Evolutionary conservation across 371 early-diverging fungal genomes (phyloP).

Genomic region (Mucor plumbeus): DNA sequence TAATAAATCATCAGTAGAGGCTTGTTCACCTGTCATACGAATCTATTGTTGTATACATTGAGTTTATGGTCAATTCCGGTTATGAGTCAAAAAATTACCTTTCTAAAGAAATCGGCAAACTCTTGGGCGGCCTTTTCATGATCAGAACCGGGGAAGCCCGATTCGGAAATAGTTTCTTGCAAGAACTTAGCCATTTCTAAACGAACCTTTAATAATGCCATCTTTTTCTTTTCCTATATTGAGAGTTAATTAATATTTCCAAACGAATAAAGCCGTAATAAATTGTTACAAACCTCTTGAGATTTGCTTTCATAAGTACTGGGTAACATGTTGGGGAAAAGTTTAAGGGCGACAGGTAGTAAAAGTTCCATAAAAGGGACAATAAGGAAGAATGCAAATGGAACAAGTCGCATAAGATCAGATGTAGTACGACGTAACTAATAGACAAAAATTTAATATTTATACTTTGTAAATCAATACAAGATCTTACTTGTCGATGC

Average conservation of each 20-base stretch:
- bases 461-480: neutral
- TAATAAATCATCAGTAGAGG: conserved; percentile 84
- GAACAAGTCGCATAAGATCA: conserved; percentile 89
- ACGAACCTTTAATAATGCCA: conserved; percentile 85
- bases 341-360: conserved; percentile 88
- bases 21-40: conserved; percentile 85
- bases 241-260: neutral
- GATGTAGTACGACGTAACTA: conserved; percentile 85
- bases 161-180: conserved; percentile 94
- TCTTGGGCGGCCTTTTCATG: conserved; percentile 73
- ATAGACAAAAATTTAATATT: neutral
- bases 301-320: conserved; percentile 94
- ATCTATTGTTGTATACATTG: conserved; percentile 51
- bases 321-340: conserved; percentile 98
- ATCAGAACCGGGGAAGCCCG: conserved; percentile 67
- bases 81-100: conserved; percentile 50
- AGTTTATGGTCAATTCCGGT: neutral
- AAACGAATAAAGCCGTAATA: neutral
- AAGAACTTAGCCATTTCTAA: conserved; percentile 95
- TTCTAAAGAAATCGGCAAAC: conserved; percentile 81
- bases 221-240: conserved; percentile 86
- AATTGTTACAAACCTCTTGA: conserved; percentile 53
- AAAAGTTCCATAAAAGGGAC: conserved; percentile 96
- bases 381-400: conserved; percentile 90
- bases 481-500: conserved; percentile 73